Evolutionary conservation across 2,329 filamentous ascomycete genomes (phyloP), one percentile per base, ranked within the genome.

Genomic region (Reticulascus tulasneorum): DNA sequence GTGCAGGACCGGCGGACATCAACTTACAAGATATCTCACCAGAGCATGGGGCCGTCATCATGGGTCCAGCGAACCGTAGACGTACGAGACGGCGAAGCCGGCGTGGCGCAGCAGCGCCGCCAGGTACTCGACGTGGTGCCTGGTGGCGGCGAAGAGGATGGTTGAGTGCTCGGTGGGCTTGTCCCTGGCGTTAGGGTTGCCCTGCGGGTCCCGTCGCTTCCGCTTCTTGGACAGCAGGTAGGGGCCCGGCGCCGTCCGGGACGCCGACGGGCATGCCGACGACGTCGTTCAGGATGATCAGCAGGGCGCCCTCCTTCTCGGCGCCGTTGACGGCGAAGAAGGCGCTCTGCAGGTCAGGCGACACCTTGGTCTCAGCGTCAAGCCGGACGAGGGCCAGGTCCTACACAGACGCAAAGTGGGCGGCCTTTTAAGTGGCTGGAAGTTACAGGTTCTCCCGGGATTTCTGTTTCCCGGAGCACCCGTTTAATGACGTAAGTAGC

Each of bases 101-200:
- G 85, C 80, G 34, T 83, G 69, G 18, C 75, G 74, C 13, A 98
- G 71, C n/a, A 98, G 64, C 27, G 78, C 77, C 24, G 86, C 79
- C 5, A 98, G 66, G 54, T 97, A 98, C 52, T 98, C 94, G 34
- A 98, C 93, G 54, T 96, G 89, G 62, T 98, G 93, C 56, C 98
- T 97, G 1, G 93, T 97, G 3, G 91, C 86, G 1, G 87, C 80
- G 54, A 98, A 98, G 5, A 98, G 71, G 49, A 98, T 96, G 0
- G 94, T 98, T 0, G 93, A 96, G 58, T 95, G 83, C 40, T 86
- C 77, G 1, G 89, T 93, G 2, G 89, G 88, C 36, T 84, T 86
- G 36, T 85, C 82, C 26, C 69, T 77, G 10, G 66, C 55, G 41
- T 75, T 71, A 6, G 69, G 65, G 10, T 62, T 54, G 33, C 54